Evolutionary conservation across 1,139 yeast genomes (phyloP), one percentile per base, ranked within the genome.

Genomic region (Suhomyces kunorum): DNA sequence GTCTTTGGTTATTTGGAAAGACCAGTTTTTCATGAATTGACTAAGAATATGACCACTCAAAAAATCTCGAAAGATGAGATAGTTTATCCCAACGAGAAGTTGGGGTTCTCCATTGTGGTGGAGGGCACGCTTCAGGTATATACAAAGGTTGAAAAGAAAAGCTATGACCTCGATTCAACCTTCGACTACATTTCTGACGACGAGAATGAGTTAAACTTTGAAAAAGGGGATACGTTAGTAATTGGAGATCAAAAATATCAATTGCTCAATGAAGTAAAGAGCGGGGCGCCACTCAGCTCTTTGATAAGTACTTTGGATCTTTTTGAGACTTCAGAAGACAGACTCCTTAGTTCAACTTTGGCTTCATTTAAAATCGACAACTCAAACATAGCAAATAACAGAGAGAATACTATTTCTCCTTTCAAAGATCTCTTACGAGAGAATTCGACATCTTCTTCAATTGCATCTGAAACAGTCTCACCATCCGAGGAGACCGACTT

Each of bases 31-130:
- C 95, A 90, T 56, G 98, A 90, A 55, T 71, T 92, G 50, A 90
- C 98, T 5, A 84, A 87, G 54, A 87, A 86, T 45, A 87, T 92
- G 90, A 86, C 87, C 37, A 92, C 98, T 1, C 90, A 88, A 56
- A 85, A 87, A 49, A 61, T 92, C 31, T 81, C 82, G 24, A 74
- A 78, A 7, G 94, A 89, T 32, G 98, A 92, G 58, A 74, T 84
- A 4, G 63, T 92, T 28, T 74, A 80, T 37, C 64, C 90, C 34
- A 86, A 84, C 48, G 92, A 86, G 42, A 44, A 53, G 3, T 67
- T 84, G 17, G 98, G 98, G 1, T 89, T 92, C 55, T 82, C 92
- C 30, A 85, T 92, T 35, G 96, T 92, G n/a, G 96, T 90, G 1
- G 98, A 90, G 52, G 98, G 98, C 0, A 76, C 81, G 8, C 78